Evolutionary conservation across 371 early-diverging fungal species (phyloP).

Genomic region (Mucor saturninus): DNA sequence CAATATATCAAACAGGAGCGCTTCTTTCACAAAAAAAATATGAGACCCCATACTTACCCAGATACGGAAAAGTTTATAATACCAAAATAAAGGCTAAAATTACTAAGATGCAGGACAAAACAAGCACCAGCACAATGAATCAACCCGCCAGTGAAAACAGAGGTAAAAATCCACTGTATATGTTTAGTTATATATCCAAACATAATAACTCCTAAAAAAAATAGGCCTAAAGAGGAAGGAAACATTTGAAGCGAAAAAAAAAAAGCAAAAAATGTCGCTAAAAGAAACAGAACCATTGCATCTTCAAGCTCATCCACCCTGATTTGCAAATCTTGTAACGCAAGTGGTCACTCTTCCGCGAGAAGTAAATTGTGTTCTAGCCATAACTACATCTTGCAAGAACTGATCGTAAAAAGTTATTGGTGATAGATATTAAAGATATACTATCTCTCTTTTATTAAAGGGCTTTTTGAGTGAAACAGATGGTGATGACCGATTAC

Average conservation of each 20-base stretch:
- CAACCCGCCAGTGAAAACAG: too few species aligned
- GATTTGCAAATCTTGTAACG: neutral
- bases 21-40: too few species aligned
- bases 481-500: too few species aligned
- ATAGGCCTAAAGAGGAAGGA: neutral
- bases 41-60: too few species aligned
- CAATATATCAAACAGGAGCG: too few species aligned
- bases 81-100: too few species aligned
- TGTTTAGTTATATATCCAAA: too few species aligned
- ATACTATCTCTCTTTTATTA: neutral
- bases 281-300: neutral
- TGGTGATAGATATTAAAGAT: neutral
- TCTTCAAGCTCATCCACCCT: neutral
- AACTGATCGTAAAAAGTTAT: neutral
- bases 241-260: neutral
- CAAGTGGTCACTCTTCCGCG: neutral
- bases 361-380: neutral
- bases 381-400: neutral
- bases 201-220: neutral
- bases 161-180: too few species aligned
- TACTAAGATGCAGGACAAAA: too few species aligned
- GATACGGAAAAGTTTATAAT: too few species aligned
- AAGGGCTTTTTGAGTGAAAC: too few species aligned
- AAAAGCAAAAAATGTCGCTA: neutral
- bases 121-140: too few species aligned